Percentiles rank a stretch among this genome's conserved stretches.
These are phyloP conservation scores for Clavaria fumosa DNA, from an alignment of 768 basidiomycete species.

Conservation along the genomic window DNA sequence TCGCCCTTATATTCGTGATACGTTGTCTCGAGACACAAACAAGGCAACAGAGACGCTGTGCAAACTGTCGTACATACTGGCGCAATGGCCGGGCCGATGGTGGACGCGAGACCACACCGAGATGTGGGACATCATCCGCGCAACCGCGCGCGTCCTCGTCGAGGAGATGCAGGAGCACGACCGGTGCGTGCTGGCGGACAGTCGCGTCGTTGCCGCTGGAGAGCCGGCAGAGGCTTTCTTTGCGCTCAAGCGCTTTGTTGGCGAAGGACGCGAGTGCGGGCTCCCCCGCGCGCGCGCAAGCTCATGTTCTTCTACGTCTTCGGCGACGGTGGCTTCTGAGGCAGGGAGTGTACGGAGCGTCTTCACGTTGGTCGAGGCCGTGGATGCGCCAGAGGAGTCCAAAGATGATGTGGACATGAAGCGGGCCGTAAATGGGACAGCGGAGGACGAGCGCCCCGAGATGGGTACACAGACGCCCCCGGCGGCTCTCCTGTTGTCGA, in stretches of 20 bases:
- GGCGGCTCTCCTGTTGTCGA: background rate
- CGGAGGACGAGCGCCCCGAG: no score
- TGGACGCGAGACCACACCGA: constrained; percentile 54
- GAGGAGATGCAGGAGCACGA: constrained; percentile 45
- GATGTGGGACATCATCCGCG: constrained; percentile 40
- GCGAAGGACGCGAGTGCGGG: background rate
- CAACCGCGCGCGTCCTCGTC: constrained; percentile 42
- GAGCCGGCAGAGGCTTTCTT: no score
- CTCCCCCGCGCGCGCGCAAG: background rate
- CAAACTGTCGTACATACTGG: constrained; percentile 32
- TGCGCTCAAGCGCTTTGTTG: no score
- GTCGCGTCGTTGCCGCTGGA: no score
- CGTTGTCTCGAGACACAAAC: constrained; percentile 24
- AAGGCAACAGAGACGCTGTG: constrained; percentile 22
- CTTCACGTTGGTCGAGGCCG: background rate
- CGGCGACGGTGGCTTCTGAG: background rate
- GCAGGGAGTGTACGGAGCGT: constrained; percentile 1
- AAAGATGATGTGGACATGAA: constrained; percentile 2
- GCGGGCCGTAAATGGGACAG: no score
- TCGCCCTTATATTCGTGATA: constrained; percentile 51
- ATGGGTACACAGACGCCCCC: background rate
- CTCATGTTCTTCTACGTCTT: background rate
- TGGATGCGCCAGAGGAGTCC: constrained; percentile 1
- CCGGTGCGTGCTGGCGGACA: background rate
- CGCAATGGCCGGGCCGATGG: constrained; percentile 53